Conservation (phyloP, 768 basidiomycete species). For the Chiua virens region DNA sequence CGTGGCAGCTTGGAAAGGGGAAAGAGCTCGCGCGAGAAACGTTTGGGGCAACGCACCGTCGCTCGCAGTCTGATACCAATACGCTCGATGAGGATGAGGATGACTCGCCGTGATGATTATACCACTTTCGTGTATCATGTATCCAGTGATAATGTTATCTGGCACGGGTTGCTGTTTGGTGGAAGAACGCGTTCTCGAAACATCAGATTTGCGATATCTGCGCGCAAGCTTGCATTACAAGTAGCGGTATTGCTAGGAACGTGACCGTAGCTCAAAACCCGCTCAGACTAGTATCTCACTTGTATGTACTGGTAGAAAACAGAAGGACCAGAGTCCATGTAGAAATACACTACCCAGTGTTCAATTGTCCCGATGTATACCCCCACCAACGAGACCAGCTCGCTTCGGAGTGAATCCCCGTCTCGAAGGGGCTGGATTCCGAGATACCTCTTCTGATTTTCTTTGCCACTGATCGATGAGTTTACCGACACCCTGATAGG, state of each 20-base stretch:
- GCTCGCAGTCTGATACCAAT: conserved; percentile 2
- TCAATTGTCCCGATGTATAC: conserved; percentile 21
- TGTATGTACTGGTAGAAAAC: conserved; percentile 8
- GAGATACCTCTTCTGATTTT: conserved; percentile 60
- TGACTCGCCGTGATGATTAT: conserved; percentile 1
- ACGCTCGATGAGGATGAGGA: conserved; percentile 18
- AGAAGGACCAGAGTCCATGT: conserved; percentile 3
- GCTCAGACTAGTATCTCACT: conserved; percentile 1
- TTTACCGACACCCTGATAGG: conserved; percentile 81
- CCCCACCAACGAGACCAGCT: conserved; percentile 32
- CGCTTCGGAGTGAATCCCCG: conserved; percentile 44
- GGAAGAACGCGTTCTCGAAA: no score
- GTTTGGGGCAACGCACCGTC: conserved; percentile 27
- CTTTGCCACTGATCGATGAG: conserved; percentile 89
- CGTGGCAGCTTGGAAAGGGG: conserved; percentile 55
- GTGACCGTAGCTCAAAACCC: neutral
- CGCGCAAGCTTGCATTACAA: neutral
- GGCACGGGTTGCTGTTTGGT: neutral
- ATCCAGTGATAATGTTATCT: neutral
- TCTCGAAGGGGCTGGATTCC: conserved; percentile 32
- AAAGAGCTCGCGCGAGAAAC: conserved; percentile 49
- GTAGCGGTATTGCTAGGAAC: neutral
- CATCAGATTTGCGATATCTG: no score
- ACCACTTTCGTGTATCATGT: neutral
- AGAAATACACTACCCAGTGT: conserved; percentile 9